A percentile compares a stretch with the other conserved stretches of the same genome.
Evolutionary conservation across 768 basidiomycete species (phyloP).

Genomic region (Trametes meyenii): DNA sequence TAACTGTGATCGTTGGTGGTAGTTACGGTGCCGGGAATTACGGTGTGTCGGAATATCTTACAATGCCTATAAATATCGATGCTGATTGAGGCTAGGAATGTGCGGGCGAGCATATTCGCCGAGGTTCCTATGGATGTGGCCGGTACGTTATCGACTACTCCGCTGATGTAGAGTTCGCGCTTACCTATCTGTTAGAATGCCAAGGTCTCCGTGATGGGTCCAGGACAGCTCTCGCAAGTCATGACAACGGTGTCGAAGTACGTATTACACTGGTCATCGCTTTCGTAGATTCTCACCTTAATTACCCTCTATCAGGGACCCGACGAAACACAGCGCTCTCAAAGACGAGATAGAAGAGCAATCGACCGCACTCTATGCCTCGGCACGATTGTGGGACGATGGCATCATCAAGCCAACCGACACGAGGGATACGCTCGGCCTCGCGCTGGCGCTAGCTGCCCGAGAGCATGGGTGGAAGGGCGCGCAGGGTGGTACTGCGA

Average conservation of each 20-base stretch:
- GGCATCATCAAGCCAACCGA: constrained; percentile 89
- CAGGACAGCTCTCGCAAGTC: constrained; percentile 88
- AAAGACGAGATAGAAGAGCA: constrained; percentile 87
- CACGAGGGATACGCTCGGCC: constrained; percentile 84
- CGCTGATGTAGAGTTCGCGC: neutral
- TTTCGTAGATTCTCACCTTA: neutral
- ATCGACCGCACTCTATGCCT: constrained; percentile 85
- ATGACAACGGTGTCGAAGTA: constrained; percentile 90
- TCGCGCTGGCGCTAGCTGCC: constrained; percentile 82
- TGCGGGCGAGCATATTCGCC: constrained; percentile 94
- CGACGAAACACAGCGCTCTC: constrained; percentile 71
- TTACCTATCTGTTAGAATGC: constrained; percentile 60
- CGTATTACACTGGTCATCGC: constrained; percentile 25
- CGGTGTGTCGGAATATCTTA: constrained; percentile 48
- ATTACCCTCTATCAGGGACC: constrained; percentile 54
- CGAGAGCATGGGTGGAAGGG: constrained; percentile 38
- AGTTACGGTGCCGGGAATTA: constrained; percentile 97
- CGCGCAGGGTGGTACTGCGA: constrained; percentile 29
- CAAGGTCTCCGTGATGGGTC: constrained; percentile 95
- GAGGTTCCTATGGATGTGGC: constrained; percentile 98
- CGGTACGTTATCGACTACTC: constrained; percentile 51
- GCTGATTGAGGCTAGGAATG: constrained; percentile 64
- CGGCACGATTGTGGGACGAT: constrained; percentile 93
- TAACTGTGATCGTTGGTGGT: constrained; percentile 91
- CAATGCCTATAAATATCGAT: constrained; percentile 14